Base-by-base conservation (phyloP, 2,329 filamentous ascomycete genomes). In the Epichloe hybrida region DNA sequence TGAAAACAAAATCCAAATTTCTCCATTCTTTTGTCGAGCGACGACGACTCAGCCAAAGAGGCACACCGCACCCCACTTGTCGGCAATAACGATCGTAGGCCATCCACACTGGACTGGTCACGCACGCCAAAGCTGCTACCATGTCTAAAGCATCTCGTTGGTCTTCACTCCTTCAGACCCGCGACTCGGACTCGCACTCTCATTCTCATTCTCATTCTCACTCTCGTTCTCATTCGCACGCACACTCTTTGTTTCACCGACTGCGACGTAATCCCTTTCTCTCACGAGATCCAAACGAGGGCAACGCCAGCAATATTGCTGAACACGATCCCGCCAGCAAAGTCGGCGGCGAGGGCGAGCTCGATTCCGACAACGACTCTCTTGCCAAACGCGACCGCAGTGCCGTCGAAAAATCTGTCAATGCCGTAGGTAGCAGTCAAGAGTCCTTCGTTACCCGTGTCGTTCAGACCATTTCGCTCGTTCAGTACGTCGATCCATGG, bases 401-500 rank as follows among this genome's bases (percentile, higher is more conserved):
- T 53, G 42, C 55, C 55, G 49, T 54, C 52, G 51, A 56, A 53
- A 50, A 52, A 39, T 17, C 51, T 20, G 38, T 49, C 40, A 34
- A 56, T 47, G 48, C 35, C 23, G 5, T 50, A 41, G 39, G 20
- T n/a, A 31, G 43, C 42, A 37, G 38, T 20, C 35, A 42, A 21
- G 37, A 42, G 1, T 49, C 59, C 27, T 64, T 67, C 57, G 64
- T 75, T 58, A 73, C 69, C 13, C 64, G 67, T 53, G 66, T 80
- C 58, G 66, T 78, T 49, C 70, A 77, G 62, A 80, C 77, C 57
- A 64, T 80, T 55, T 77, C 75, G 27, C 66, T 80, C 60, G 62
- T 80, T 50, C 71, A 79, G 56, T 59, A 75, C 54, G 70, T 79
- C 54, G 74, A 79, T 62, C 64, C 64, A 45, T 60, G 62, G 43